These are phyloP conservation scores for Ceratobasidium sp. DNA, from an alignment of 1,284 basidiomycete species.

Conservation along the genomic window DNA sequence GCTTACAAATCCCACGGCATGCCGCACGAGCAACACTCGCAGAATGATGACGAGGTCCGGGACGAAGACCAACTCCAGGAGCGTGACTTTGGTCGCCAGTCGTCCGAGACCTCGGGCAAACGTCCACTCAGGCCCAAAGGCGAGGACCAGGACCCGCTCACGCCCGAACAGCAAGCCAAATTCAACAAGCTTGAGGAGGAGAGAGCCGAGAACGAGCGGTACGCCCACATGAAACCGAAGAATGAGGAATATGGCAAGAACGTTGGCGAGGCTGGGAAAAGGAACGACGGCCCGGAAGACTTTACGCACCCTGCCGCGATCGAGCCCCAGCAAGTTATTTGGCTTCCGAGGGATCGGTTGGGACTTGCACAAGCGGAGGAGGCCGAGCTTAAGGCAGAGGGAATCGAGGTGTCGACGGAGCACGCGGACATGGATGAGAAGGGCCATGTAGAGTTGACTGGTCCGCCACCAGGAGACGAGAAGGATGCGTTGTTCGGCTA, in stretches of 20 bases:
- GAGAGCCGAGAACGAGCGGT: constrained; percentile 41
- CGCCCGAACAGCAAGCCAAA: constrained; percentile 43
- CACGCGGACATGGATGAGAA: constrained; percentile 76
- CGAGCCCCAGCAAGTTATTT: constrained; percentile 80
- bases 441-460: constrained; percentile 74
- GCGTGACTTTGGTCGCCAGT: constrained; percentile 33
- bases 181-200: constrained; percentile 28
- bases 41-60: constrained; percentile 53
- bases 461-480: constrained; percentile 55
- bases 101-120: constrained; percentile 24
- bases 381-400: constrained; percentile 67
- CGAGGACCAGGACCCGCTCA: constrained; percentile 17
- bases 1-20: constrained; percentile 72
- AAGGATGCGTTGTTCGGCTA: constrained; percentile 27
- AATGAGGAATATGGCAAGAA: constrained; percentile 19
- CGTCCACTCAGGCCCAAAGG: constrained; percentile 33
- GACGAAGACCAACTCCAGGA: constrained; percentile 49
- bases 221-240: constrained; percentile 2
- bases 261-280: constrained; percentile 28
- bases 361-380: constrained; percentile 78
- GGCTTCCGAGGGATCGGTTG: constrained; percentile 82
- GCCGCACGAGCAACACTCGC: constrained; percentile 55
- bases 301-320: constrained; percentile 88
- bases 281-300: constrained; percentile 58
- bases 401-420: constrained; percentile 70